These are phyloP conservation scores for Lagenidium giganteum DNA, from an alignment of 352 stramenopile genomes.

Conservation along the genomic window DNA sequence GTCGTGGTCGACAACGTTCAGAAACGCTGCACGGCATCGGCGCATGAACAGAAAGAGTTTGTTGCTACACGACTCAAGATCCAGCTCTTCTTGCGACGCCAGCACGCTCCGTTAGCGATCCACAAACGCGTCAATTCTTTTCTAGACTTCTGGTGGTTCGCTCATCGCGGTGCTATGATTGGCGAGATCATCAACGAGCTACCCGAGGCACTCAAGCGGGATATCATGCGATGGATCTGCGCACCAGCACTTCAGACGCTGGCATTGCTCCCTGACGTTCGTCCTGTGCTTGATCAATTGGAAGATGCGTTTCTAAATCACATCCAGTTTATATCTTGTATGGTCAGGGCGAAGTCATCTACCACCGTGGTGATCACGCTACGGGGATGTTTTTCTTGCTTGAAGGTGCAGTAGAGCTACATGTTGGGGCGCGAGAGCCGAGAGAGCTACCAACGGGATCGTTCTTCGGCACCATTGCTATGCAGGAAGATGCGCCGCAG, in stretches of 20 bases:
- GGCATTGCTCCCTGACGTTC: not conserved
- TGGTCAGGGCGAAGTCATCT: conserved; percentile 6
- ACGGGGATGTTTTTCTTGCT: not conserved
- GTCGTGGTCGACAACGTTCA: too few relatives aligned
- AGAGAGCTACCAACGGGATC: not conserved
- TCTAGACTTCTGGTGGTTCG: conserved; percentile 17
- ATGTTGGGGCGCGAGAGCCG: not conserved
- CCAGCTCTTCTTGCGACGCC: conserved; percentile 13
- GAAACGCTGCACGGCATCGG: too few relatives aligned
- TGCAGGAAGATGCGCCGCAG: not conserved
- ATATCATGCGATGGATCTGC: conserved; percentile 10
- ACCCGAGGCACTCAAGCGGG: conserved; percentile 6
- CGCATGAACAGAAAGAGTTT: too few relatives aligned
- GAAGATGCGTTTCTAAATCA: conserved; percentile 9
- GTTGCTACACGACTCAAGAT: too few relatives aligned
- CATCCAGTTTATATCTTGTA: conserved; percentile 3
- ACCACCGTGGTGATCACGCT: conserved; percentile 1
- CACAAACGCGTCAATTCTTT: too few relatives aligned
- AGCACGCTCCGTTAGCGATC: conserved; percentile 9
- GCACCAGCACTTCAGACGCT: conserved; percentile 4
- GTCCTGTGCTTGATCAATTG: not conserved
- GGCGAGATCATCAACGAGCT: conserved; percentile 6
- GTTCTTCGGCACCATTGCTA: not conserved
- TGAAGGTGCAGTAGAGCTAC: not conserved
- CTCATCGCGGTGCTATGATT: conserved; percentile 12